Conservation (phyloP, 2,329 filamentous ascomycete genomes). For the Parastagonospora nodorum region DNA sequence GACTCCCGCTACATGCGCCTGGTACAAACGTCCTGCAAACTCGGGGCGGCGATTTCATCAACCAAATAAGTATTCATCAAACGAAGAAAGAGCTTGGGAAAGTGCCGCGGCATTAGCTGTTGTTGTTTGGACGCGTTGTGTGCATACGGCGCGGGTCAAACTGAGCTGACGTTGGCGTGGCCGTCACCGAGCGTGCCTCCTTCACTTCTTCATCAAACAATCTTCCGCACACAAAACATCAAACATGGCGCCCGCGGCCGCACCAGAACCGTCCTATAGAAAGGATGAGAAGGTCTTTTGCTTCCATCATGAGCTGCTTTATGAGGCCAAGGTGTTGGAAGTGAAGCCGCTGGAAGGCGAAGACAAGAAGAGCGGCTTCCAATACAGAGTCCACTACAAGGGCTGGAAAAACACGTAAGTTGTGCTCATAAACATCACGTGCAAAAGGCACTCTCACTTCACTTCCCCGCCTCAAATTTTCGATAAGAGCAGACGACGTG, state of each 20-base stretch:
- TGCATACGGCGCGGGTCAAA: constrained; percentile 14
- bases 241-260: constrained; percentile 59
- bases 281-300: constrained; percentile 93
- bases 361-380: constrained; percentile 74
- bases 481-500: background rate
- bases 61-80: background rate
- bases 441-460: background rate
- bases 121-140: background rate
- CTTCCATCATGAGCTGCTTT: constrained; percentile 96
- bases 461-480: too few species aligned
- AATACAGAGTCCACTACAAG: constrained; percentile 97
- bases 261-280: constrained; percentile 59
- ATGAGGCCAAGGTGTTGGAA: constrained; percentile 95
- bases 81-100: background rate
- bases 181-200: constrained; percentile 17
- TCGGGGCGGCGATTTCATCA: constrained; percentile 4
- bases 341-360: constrained; percentile 65
- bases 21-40: constrained; percentile 11
- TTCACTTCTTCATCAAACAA: constrained; percentile 14
- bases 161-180: constrained; percentile 20
- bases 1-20: constrained; percentile 19
- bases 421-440: background rate
- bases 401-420: constrained; percentile 97
- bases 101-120: background rate
- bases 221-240: constrained; percentile 8